phyloP scores from a whole-genome alignment of 805 yeast genomes.

The Saturnispora besseyi region DNA sequence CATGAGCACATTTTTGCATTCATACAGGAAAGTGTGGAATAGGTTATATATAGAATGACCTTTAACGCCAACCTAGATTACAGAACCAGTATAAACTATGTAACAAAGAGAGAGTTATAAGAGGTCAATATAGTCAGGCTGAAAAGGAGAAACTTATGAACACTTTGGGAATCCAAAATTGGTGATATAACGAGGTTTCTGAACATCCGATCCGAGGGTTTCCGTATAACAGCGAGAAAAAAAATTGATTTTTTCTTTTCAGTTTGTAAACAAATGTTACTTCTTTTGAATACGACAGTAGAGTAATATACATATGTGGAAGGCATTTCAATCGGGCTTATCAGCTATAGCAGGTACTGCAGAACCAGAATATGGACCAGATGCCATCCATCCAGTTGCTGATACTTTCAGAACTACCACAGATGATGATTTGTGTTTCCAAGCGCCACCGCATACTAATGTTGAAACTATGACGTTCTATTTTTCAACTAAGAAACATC shows the following conservation, averaged over 20 bases:
- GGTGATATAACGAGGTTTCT: background rate
- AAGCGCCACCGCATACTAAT: slow-evolving; percentile 67
- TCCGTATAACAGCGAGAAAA: background rate
- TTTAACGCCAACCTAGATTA: too few species aligned
- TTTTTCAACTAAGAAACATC: slow-evolving; percentile 54
- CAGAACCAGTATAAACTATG: too few species aligned
- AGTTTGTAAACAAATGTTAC: background rate
- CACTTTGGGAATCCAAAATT: background rate
- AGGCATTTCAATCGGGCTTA: slow-evolving; percentile 27
- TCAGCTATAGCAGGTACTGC: slow-evolving; percentile 97
- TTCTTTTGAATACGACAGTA: background rate
- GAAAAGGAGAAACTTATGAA: background rate
- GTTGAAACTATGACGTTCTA: slow-evolving; percentile 96
- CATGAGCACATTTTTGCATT: background rate
- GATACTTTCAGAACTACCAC: slow-evolving; percentile 48
- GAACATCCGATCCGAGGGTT: background rate
- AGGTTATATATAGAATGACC: background rate
- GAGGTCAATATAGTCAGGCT: background rate
- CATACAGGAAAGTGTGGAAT: background rate
- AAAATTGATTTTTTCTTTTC: background rate
- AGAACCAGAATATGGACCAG: slow-evolving; percentile 94
- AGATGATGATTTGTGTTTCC: slow-evolving; percentile 68
- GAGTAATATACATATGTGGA: slow-evolving; percentile 22
- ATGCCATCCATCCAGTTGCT: slow-evolving; percentile 74
- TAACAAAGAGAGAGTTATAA: too few species aligned